Percentiles rank a stretch among this genome's conserved stretches.
phyloP scores from a whole-genome alignment of 1,284 basidiomycete genomes.

The Schizopora paradoxa region DNA sequence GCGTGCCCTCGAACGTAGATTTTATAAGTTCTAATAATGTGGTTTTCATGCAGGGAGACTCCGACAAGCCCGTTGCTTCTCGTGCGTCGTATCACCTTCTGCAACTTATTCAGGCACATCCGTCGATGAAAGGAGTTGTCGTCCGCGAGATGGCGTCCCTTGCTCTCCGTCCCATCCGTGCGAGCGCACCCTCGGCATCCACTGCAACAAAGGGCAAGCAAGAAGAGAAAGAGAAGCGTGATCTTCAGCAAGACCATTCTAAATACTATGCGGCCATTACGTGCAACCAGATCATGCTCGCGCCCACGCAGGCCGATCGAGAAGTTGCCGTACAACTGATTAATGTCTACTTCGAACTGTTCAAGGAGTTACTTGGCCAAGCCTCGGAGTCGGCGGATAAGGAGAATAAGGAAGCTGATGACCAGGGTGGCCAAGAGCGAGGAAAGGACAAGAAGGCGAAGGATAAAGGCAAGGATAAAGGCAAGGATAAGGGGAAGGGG shows the following conservation, averaged over 20 bases:
- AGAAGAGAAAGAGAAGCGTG: constrained; percentile 24
- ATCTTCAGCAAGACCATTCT: constrained; percentile 50
- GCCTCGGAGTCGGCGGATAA: constrained; percentile 30
- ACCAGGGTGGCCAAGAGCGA: constrained; percentile 31
- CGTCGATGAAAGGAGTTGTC: constrained; percentile 90
- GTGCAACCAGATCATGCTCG: constrained; percentile 89
- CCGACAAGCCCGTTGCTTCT: constrained; percentile 84
- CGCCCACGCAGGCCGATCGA: constrained; percentile 55
- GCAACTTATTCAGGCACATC: constrained; percentile 86
- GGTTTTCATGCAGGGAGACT: constrained; percentile 66
- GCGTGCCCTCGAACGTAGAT: constrained; percentile 24
- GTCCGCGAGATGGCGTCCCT: constrained; percentile 84
- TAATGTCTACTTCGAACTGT: constrained; percentile 93
- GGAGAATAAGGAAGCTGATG: constrained; percentile 34
- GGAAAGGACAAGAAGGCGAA: constrained; percentile 32
- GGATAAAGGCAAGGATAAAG: constrained; percentile 23
- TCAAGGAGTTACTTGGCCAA: constrained; percentile 79
- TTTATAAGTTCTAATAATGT: background rate
- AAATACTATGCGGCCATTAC: constrained; percentile 92
- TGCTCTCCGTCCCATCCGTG: constrained; percentile 56
- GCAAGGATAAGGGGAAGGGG: constrained; percentile 27
- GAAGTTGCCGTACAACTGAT: constrained; percentile 82
- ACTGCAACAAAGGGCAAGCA: constrained; percentile 34
- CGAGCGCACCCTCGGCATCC: constrained; percentile 35
- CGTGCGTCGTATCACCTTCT: constrained; percentile 88